Conservation (phyloP, 2,329 filamentous ascomycete species). For the Orbilia blumenaviensis region DNA sequence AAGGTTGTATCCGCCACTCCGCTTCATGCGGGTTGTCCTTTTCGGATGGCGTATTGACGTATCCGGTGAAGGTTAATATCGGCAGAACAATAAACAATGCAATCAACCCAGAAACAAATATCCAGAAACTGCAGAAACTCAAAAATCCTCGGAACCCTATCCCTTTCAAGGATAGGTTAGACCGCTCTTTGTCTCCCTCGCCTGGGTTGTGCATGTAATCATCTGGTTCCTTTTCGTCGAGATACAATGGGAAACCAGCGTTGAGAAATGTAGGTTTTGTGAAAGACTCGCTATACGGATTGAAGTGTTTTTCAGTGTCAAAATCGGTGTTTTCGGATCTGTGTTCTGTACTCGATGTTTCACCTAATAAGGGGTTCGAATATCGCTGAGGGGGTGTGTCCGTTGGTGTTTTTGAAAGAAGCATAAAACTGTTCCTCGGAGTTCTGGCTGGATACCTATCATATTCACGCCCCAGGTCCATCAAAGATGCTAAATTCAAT, state of each 20-base stretch:
- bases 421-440: constrained; percentile 39
- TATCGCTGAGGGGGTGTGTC: constrained; percentile 32
- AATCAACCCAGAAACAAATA: constrained; percentile 65
- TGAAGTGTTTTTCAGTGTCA: constrained; percentile 38
- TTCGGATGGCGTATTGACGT: constrained; percentile 29
- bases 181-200: constrained; percentile 64
- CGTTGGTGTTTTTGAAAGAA: constrained; percentile 25
- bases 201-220: constrained; percentile 67
- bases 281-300: constrained; percentile 31
- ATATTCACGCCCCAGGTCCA: constrained; percentile 50
- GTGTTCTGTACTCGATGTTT: neutral
- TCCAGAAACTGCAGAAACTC: constrained; percentile 57
- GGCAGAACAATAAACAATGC: constrained; percentile 66
- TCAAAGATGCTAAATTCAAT: constrained; percentile 36
- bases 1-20: constrained; percentile 18
- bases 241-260: constrained; percentile 63
- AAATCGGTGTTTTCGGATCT: neutral
- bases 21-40: neutral
- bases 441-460: constrained; percentile 46
- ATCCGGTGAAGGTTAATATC: constrained; percentile 63
- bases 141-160: constrained; percentile 39
- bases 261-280: constrained; percentile 60
- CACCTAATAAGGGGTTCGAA: constrained; percentile 22
- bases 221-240: constrained; percentile 66
- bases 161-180: constrained; percentile 16